These are phyloP conservation scores for Pythium oligandrum DNA, from an alignment of 352 stramenopile genomes.

Conservation along the genomic window DNA sequence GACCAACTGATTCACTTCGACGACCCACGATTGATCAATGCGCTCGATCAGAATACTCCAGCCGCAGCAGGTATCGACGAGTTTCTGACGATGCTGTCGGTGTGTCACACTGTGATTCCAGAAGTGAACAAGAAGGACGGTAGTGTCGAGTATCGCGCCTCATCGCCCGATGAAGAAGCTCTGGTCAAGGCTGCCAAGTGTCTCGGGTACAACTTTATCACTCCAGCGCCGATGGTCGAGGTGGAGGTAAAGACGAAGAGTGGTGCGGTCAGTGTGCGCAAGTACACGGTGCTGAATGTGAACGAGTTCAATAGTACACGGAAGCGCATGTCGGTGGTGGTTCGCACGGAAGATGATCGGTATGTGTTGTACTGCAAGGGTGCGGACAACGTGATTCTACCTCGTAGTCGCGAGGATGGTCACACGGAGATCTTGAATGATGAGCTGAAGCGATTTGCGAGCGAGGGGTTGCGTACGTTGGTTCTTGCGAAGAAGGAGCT, in stretches of 20 bases:
- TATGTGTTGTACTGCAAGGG: constrained; percentile 73
- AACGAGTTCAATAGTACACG: constrained; percentile 66
- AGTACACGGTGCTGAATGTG: constrained; percentile 50
- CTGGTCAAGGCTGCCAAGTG: constrained; percentile 50
- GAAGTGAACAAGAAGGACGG: constrained; percentile 58
- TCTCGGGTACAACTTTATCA: constrained; percentile 36
- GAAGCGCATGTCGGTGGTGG: constrained; percentile 65
- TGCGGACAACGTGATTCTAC: constrained; percentile 85
- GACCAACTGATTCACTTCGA: constrained; percentile 53
- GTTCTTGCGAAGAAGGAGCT: constrained; percentile 62
- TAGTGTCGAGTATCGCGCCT: constrained; percentile 57
- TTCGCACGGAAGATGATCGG: constrained; percentile 23
- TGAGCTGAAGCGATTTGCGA: constrained; percentile 49
- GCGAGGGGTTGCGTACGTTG: constrained; percentile 63
- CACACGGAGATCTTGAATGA: constrained; percentile 29
- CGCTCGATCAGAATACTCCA: constrained; percentile 15
- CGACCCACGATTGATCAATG: constrained; percentile 28
- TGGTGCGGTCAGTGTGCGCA: constrained; percentile 16
- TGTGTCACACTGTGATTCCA: constrained; percentile 48
- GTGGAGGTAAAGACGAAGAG: constrained; percentile 43
- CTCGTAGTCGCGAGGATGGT: constrained; percentile 29
- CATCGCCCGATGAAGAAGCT: constrained; percentile 75
- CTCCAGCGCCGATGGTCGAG: constrained; percentile 25
- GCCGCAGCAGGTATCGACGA: constrained; percentile 9
- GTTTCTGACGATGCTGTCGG: constrained; percentile 21